Conservation (phyloP, 345 rosid genomes). For the Brassica rapa region DNA sequence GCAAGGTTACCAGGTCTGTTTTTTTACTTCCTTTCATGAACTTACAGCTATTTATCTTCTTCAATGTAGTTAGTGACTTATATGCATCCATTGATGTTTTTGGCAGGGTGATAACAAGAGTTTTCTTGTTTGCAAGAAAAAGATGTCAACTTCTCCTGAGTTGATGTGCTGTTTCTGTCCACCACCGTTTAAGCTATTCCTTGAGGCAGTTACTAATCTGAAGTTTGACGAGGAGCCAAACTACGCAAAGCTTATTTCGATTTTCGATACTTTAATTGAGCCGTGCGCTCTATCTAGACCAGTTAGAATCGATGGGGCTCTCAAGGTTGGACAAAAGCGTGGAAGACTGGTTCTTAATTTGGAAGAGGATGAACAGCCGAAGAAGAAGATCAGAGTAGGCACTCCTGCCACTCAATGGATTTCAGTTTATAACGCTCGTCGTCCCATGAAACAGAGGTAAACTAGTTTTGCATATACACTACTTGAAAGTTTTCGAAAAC, state of each 20-base stretch:
- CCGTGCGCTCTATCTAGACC: slow-evolving; percentile 66
- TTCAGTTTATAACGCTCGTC: slow-evolving; percentile 85
- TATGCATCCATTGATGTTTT: background rate
- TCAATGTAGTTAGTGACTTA: background rate
- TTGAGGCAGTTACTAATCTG: slow-evolving; percentile 83
- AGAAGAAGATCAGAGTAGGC: slow-evolving; percentile 78
- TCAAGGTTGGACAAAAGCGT: slow-evolving; percentile 94
- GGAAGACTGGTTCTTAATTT: slow-evolving; percentile 58
- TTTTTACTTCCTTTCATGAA: background rate
- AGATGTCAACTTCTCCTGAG: slow-evolving; percentile 95
- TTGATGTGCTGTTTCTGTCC: slow-evolving; percentile 85
- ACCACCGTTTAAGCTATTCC: slow-evolving; percentile 71
- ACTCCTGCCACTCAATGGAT: slow-evolving; percentile 95
- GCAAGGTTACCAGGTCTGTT: slow-evolving; percentile 91
- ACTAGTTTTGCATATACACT: slow-evolving; percentile 38
- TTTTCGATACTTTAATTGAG: slow-evolving; percentile 72
- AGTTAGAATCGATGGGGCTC: slow-evolving; percentile 89
- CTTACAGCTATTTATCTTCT: background rate
- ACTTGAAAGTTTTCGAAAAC: slow-evolving; percentile 47
- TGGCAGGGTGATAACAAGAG: slow-evolving; percentile 91
- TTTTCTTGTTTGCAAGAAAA: slow-evolving; percentile 93
- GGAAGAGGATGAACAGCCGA: slow-evolving; percentile 92
- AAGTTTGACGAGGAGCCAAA: slow-evolving; percentile 94
- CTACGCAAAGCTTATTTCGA: slow-evolving; percentile 79
- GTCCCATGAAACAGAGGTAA: slow-evolving; percentile 97